Evolutionary conservation across 2,329 filamentous ascomycete genomes (phyloP).

Genomic region (Xylariaceae sp.): DNA sequence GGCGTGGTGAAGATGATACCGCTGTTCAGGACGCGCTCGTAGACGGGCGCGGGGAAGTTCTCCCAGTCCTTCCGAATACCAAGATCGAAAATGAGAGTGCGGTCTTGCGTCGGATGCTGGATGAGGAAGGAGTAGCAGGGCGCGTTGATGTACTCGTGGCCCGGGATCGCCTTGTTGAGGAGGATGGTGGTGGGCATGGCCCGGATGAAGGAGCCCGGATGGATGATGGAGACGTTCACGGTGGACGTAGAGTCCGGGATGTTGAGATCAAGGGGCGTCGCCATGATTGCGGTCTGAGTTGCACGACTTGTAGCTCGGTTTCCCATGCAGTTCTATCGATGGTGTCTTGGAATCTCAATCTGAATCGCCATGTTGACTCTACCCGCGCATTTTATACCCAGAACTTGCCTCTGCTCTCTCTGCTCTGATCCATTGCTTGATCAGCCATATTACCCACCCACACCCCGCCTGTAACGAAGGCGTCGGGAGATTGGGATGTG

Average conservation of each 20-base stretch:
- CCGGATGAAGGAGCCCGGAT: conserved; percentile 26
- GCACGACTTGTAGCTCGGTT: no score
- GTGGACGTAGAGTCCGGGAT: conserved; percentile 31
- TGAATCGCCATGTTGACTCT: no score
- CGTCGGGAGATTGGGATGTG: no score
- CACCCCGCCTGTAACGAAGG: no score
- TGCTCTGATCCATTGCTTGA: no score
- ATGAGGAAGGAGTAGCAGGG: conserved; percentile 24
- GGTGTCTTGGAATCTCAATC: neutral
- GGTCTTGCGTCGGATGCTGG: conserved; percentile 24
- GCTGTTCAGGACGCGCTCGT: neutral
- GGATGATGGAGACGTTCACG: conserved; percentile 33
- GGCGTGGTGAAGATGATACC: neutral
- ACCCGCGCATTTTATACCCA: no score
- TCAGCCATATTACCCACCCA: no score
- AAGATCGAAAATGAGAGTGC: conserved; percentile 26
- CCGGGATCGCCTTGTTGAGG: conserved; percentile 27
- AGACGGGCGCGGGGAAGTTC: conserved; percentile 14
- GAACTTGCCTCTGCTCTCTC: no score
- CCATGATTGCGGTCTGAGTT: conserved; percentile 2
- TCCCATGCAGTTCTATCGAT: no score
- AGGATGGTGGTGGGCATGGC: conserved; percentile 24
- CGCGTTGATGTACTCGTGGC: conserved; percentile 28
- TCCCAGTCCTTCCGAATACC: conserved; percentile 21
- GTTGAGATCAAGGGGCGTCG: conserved; percentile 27